These are phyloP conservation scores for Calonectria pauciramosa DNA, from an alignment of 2,329 filamentous ascomycete genomes.

Conservation along the genomic window DNA sequence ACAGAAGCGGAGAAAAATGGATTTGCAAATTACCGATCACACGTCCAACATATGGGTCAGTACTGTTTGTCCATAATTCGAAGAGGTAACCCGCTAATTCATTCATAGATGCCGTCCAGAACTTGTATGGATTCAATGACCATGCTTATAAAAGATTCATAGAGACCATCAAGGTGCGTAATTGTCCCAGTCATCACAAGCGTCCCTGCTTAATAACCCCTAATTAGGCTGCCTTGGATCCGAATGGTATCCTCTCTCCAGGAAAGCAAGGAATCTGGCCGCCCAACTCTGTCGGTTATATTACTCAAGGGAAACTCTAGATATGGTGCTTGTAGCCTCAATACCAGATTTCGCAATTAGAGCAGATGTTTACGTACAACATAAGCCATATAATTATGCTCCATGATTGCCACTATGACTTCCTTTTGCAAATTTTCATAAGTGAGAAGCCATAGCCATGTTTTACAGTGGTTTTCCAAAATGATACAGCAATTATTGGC, in stretches of 20 bases:
- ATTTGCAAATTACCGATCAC: neutral
- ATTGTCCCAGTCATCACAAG: neutral
- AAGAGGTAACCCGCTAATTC: neutral
- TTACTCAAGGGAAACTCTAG: neutral
- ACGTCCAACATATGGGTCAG: neutral
- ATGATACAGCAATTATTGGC: neutral
- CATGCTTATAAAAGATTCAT: neutral
- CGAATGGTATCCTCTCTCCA: neutral
- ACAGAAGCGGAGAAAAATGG: neutral
- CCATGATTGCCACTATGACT: neutral
- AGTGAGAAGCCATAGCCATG: neutral
- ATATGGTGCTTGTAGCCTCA: neutral
- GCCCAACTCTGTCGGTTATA: neutral
- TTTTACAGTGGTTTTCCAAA: neutral
- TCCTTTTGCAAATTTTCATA: neutral
- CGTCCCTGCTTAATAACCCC: neutral
- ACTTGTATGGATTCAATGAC: neutral
- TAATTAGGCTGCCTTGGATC: neutral
- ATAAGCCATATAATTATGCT: neutral
- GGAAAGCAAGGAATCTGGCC: conserved; percentile 1
- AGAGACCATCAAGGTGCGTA: neutral
- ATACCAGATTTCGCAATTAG: neutral
- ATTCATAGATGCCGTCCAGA: neutral
- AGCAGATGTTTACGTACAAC: neutral
- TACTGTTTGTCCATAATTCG: neutral